Base-by-base conservation (phyloP, 768 basidiomycete species). In the Filobasidium wieringae region DNA sequence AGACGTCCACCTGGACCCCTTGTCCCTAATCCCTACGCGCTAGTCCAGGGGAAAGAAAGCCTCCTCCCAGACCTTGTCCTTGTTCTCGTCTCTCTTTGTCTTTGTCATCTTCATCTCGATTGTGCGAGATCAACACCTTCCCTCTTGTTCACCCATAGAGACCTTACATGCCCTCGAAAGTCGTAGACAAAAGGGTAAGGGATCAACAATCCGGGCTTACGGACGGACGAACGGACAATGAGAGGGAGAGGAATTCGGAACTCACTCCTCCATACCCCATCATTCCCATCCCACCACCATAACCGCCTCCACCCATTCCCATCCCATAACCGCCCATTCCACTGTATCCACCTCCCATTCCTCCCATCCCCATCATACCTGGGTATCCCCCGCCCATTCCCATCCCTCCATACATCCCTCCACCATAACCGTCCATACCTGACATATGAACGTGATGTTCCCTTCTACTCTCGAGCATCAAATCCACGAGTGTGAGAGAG, bases 381-480 rank as follows among this genome's bases (percentile, higher is more conserved):
- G 22, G 3, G 3, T 22, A 4, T 40, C 37, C 3, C 22, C 37
- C 37, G n/a, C n/a, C n/a, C n/a, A n/a, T 27, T 24, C 43, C n/a
- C 43, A 47, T 47, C 24, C 43, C 43, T 14, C 4, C 4, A 24
- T 47, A 47, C 43, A 47, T 47, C 5, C 43, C 43, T 4, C 43
- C 43, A 2, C 43, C 43, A 27, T 47, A 47, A 12, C 43, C 43
- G 7, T 37, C 9, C 36, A 37, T 37, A 9, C 36, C 43, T 47
- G 43, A 47, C 43, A 47, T 47, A 14, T 47, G 43, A 47, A 47
- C n/a, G 24, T 47, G 43, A 47, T 47, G 43, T 47, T 47, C 43
- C n/a, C 43, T 19, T 22, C 43, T 47, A 26, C n/a, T n/a, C n/a
- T 47, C 37, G 37, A 40, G 37, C 37, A n/a, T n/a, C n/a, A n/a